Conservation (phyloP, 1,284 basidiomycete genomes). For the Microstroma glucosiphilum region DNA sequence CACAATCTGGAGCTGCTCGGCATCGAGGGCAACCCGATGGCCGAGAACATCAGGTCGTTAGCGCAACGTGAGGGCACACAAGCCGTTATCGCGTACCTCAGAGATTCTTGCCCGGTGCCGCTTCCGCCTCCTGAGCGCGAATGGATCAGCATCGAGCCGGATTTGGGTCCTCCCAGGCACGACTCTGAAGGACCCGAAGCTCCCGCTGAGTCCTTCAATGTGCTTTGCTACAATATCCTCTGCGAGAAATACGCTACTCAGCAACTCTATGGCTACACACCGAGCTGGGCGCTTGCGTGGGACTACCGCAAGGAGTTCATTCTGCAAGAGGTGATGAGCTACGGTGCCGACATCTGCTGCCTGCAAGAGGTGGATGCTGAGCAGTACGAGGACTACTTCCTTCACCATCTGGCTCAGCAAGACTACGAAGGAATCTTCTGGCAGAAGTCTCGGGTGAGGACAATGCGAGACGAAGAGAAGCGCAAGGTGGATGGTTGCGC, state of each 20-base stretch:
- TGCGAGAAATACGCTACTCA: constrained; percentile 86
- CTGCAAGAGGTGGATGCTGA: constrained; percentile 84
- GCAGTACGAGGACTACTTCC: constrained; percentile 90
- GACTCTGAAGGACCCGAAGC: constrained; percentile 32
- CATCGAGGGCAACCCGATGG: constrained; percentile 90
- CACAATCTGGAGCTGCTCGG: constrained; percentile 90
- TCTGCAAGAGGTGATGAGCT: constrained; percentile 74
- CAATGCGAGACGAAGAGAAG: constrained; percentile 81
- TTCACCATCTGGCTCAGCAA: constrained; percentile 65
- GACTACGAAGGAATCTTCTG: constrained; percentile 89
- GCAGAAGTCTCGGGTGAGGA: constrained; percentile 89
- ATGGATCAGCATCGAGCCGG: constrained; percentile 71
- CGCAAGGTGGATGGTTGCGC: constrained; percentile 92
- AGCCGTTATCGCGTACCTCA: constrained; percentile 77
- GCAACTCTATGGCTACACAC: constrained; percentile 90
- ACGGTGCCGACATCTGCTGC: constrained; percentile 84
- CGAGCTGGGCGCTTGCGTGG: constrained; percentile 92
- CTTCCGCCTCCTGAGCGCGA: constrained; percentile 73
- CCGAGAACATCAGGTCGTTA: constrained; percentile 67
- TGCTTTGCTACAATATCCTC: constrained; percentile 89
- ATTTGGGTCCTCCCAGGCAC: constrained; percentile 57
- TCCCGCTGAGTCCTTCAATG: constrained; percentile 63
- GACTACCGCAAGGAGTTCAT: constrained; percentile 88
- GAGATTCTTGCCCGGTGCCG: constrained; percentile 78
- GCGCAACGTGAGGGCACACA: constrained; percentile 88